Evolutionary conservation across 345 rosid species (phyloP), one percentile per base, ranked within the genome.

Genomic region (Carallia brachiata): DNA sequence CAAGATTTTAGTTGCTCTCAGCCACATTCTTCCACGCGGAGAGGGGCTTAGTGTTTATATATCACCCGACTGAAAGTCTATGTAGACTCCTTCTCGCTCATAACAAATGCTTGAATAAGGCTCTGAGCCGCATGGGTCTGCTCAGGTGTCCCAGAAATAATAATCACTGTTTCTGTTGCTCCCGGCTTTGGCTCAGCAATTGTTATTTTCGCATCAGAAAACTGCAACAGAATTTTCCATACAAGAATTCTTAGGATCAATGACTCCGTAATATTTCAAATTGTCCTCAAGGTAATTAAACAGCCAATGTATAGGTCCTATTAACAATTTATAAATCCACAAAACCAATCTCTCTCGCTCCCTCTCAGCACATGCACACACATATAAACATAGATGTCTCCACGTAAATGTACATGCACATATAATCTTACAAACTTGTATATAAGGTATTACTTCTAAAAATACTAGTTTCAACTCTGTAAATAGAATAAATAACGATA

Each of bases 101-200:
- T 77, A 6, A 90, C 96, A 71, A 89, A 90, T 50, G 96, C 91
- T 75, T 88, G 96, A 79, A 90, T 86, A 61, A 90, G 91, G 80
- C 87, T 79, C 76, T 90, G 96, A 2, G 93, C 96, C 4, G 96
- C 96, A 65, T 90, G 87, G 1, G 90, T 86, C 79, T 90, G 91
- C 67, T 90, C 96, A 7, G 96, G 96, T 48, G 91, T 86, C 66
- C 96, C 93, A 13, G 93, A 86, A 82, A 90, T 88, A 57, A 82
- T 74, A 58, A 88, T 86, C 36, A 73, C 81, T 23, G 90, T 88
- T 73, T 88, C 96, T 0, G 84, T 44, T 62, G 86, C 90, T 67
- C 86, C 88, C 52, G 87, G 86, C 66, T 84, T 80, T 27, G 93
- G 83, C 37, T 86, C 93, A 1, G 79, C 81, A 39, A 88, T 84